Evolutionary conservation across 129 eudicot species (phyloP), one percentile per base, ranked within the genome.

Genomic region (Lonicera japonica): DNA sequence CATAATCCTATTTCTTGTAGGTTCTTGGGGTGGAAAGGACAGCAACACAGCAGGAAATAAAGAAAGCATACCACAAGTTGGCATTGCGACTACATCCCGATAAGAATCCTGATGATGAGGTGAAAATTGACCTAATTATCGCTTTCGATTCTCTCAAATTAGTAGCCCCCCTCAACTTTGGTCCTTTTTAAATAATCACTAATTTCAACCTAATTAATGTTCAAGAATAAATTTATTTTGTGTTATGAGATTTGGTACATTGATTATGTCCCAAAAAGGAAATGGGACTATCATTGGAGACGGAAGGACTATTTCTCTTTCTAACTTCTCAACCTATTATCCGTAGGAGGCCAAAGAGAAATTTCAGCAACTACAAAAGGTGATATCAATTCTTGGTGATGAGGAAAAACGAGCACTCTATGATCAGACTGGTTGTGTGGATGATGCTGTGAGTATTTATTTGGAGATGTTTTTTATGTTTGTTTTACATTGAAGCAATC

Each of bases 371-470:
- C 77, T 94, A 79, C 99, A 94, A 70, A 94, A 94, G 84, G 92
- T 94, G 62, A 85, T 94, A 57, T 88, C 99, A 25, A 83, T 94
- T 60, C 99, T 94, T 64, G 96, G 96, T 56, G 99, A 94, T 61
- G 96, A 88, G 62, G 99, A 94, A 73, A 94, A 94, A 68, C 77
- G 95, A 24, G 80, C 89, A 34, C 78, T 88, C 36, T 94, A 94
- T 94, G 99, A 94, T 76, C 95, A 88, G 76, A 88, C 96, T 67
- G 99, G 99, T 21, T 81, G 95, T 70, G 83, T 88, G 63, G 99
- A 94, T 70, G 99, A 94, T 85, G 92, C 82, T 43, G 99, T 94
- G 34, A 86, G 97, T 83, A 16, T 20, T 71, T 29, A 29, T 29
- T 6, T 2, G 6, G 36, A 66, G 48, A 68, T 11, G 15, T 21